These are phyloP conservation scores for Neoarthrinium moseri DNA, from an alignment of 2,329 filamentous ascomycete genomes.

Conservation along the genomic window DNA sequence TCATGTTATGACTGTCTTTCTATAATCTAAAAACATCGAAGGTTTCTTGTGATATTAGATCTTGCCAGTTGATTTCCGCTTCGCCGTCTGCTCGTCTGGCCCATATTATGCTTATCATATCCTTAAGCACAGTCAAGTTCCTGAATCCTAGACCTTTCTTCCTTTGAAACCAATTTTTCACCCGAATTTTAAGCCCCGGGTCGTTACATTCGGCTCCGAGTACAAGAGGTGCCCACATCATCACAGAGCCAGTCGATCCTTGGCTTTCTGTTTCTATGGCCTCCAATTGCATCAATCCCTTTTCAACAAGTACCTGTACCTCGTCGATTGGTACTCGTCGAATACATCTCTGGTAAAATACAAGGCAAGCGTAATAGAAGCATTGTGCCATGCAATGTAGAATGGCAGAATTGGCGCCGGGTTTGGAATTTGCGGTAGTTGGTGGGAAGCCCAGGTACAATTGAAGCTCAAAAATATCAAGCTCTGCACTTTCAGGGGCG, in stretches of 20 bases:
- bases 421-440: slow-evolving; percentile 14
- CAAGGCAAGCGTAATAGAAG: slow-evolving; percentile 33
- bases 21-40: slow-evolving; percentile 29
- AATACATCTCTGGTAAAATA: slow-evolving; percentile 32
- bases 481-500: slow-evolving; percentile 11
- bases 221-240: slow-evolving; percentile 34
- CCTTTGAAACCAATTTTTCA: slow-evolving; percentile 27
- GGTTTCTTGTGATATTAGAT: slow-evolving; percentile 28
- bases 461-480: slow-evolving; percentile 30
- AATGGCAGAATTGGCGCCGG: slow-evolving; percentile 23
- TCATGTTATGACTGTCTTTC: too few relatives aligned
- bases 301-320: slow-evolving; percentile 30
- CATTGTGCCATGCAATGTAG: slow-evolving; percentile 22
- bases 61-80: slow-evolving; percentile 28
- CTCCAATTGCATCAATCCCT: slow-evolving; percentile 29
- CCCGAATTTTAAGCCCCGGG: slow-evolving; percentile 23
- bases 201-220: slow-evolving; percentile 31
- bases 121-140: slow-evolving; percentile 28
- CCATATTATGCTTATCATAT: slow-evolving; percentile 31
- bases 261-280: slow-evolving; percentile 26
- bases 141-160: slow-evolving; percentile 33
- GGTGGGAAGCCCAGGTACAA: slow-evolving; percentile 24
- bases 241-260: slow-evolving; percentile 29
- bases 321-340: slow-evolving; percentile 19
- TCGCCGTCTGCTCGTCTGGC: slow-evolving; percentile 14